Percentiles rank a stretch among this genome's conserved stretches.
Conservation (phyloP, 345 rosid species). For the Diplotaxis tenuifolia region DNA sequence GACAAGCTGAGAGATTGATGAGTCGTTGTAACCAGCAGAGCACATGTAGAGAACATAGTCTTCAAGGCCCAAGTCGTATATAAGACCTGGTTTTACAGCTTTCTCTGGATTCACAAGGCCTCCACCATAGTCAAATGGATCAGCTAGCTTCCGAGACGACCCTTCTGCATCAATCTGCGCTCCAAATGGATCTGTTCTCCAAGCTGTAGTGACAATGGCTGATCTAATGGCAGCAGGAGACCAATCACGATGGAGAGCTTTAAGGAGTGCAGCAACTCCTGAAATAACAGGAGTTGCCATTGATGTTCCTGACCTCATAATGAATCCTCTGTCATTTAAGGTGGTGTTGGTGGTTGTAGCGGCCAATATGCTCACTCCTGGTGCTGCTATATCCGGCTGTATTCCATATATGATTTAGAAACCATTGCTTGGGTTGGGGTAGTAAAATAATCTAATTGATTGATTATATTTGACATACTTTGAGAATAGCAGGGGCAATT, state of each 20-base stretch:
- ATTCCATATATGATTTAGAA: background rate
- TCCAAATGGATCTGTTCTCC: conserved; percentile 42
- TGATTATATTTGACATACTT: conserved; percentile 16
- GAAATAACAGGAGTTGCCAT: conserved; percentile 44
- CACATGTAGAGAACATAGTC: conserved; percentile 56
- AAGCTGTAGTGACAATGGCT: conserved; percentile 49
- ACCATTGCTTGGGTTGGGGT: background rate
- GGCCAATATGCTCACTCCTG: conserved; percentile 45
- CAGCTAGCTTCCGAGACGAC: conserved; percentile 41
- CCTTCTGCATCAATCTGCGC: conserved; percentile 47
- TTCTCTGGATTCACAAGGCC: conserved; percentile 61
- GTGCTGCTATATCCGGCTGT: conserved; percentile 52
- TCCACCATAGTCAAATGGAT: conserved; percentile 55
- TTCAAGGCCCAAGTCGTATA: conserved; percentile 48
- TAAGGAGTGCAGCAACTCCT: conserved; percentile 45
- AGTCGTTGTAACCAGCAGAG: conserved; percentile 44
- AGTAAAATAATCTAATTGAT: background rate
- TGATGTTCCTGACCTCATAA: conserved; percentile 43
- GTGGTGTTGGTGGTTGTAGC: conserved; percentile 28
- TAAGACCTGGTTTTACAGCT: conserved; percentile 58
- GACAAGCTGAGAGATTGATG: conserved; percentile 48
- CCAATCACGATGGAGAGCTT: conserved; percentile 40
- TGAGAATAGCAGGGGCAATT: conserved; percentile 23
- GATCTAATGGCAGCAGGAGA: conserved; percentile 52
- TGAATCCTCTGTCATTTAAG: conserved; percentile 30